Base-by-base conservation (phyloP, 2,329 filamentous ascomycete genomes). In the Clonostachys chloroleuca region DNA sequence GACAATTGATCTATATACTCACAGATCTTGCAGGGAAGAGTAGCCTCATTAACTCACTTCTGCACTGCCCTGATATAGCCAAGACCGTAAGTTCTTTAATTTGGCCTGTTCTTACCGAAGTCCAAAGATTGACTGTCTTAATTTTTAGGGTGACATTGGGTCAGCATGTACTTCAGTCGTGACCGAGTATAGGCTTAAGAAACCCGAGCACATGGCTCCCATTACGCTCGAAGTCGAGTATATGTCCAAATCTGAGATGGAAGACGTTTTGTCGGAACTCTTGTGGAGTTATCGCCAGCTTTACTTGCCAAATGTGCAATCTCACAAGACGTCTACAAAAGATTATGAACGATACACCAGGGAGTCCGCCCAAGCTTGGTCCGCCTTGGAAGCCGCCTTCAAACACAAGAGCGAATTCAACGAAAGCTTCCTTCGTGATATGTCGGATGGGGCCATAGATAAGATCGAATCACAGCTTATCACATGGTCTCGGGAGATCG, bases 331-430 rank as follows among this genome's bases (percentile, higher is more conserved):
- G 2, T 48, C 53, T 5, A 49, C 49, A 10, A 50, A 54, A 10
- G 59, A 64, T 5, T 63, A 63, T 44, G 50, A 45, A 30, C 49
- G 49, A 5, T 59, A 54, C 18, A 50, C 56, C 46, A 46, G 53
- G 18, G 56, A 63, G 46, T 66, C 64, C 1, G 57, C 55, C n/a
- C 51, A 79, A 65, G 57, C 75, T 61, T 49, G 73, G 71, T 56
- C 58, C 56, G 54, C 68, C 53, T 45, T 69, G 24, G 44, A 62
- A 46, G 55, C 68, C 43, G 58, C 68, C 43, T 60, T 67, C 51
- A 49, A 54, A 9, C 60, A 66, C 45, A 51, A 61, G 18, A 34
- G 41, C 8, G 44, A 49, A 4, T 63, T 65, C 43, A 60, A 43
- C 12, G 49, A 55, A 34, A 40, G 46, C 0, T 51, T 56, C 24